phyloP scores from a whole-genome alignment of 345 rosid genomes.

The Corchorus capsularis region DNA sequence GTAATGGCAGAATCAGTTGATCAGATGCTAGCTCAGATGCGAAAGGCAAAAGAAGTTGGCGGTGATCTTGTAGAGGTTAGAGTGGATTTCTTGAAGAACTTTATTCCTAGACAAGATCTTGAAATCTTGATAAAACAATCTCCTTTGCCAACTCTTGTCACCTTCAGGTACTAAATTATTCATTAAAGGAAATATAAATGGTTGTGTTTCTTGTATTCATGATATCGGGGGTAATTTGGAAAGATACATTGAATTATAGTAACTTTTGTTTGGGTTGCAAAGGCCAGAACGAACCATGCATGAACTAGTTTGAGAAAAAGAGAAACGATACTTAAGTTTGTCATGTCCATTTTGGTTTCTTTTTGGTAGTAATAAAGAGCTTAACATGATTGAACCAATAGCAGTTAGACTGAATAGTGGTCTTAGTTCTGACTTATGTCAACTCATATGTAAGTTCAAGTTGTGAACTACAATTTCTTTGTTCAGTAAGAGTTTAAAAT shows the following conservation, averaged over 20 bases:
- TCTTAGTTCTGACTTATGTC: not conserved
- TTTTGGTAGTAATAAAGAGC: not conserved
- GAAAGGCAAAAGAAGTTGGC: slow-evolving; percentile 49
- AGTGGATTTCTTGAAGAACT: slow-evolving; percentile 55
- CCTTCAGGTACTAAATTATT: slow-evolving; percentile 44
- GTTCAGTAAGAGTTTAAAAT: not conserved
- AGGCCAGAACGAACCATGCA: not conserved
- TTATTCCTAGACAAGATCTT: slow-evolving; percentile 53
- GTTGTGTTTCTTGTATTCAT: not conserved
- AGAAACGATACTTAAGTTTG: not conserved
- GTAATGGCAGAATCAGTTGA: slow-evolving; percentile 59
- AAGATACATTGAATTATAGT: not conserved
- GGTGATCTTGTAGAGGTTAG: slow-evolving; percentile 63
- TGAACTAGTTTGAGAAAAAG: not conserved
- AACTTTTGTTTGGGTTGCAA: not conserved
- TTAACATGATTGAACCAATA: not conserved
- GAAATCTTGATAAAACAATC: slow-evolving; percentile 47
- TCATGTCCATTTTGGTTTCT: not conserved
- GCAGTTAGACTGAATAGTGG: not conserved
- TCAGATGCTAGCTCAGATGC: slow-evolving; percentile 46
- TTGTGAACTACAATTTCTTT: not conserved
- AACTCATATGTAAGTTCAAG: not conserved
- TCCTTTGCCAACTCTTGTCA: slow-evolving; percentile 59
- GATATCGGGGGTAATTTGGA: not conserved
- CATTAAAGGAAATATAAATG: not conserved